These are phyloP conservation scores for Chrysanthemum lavandulifolium DNA, from an alignment of 129 eudicot genomes.

Conservation along the genomic window DNA sequence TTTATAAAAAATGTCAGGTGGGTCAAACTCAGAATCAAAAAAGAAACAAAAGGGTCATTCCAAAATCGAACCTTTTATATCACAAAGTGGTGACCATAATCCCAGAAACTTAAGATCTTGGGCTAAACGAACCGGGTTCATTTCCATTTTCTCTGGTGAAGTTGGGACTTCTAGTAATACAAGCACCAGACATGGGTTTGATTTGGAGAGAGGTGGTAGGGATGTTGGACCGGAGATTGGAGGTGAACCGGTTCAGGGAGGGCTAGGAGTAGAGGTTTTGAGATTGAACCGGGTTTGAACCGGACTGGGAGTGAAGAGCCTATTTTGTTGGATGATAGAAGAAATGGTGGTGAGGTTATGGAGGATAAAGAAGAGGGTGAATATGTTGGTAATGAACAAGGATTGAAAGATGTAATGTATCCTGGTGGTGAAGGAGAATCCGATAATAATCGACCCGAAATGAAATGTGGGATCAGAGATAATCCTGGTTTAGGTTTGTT, in stretches of 20 bases:
- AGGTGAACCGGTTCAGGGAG: slow-evolving; percentile 65
- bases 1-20: slow-evolving; percentile 58
- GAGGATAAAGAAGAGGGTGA: slow-evolving; percentile 51
- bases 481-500: slow-evolving; percentile 85
- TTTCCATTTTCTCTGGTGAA: slow-evolving; percentile 75
- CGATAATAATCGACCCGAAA: slow-evolving; percentile 32
- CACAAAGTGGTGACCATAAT: slow-evolving; percentile 61
- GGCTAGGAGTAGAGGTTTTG: slow-evolving; percentile 42
- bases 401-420: slow-evolving; percentile 15
- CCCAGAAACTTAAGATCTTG: slow-evolving; percentile 92
- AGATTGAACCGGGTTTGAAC: slow-evolving; percentile 52
- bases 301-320: slow-evolving; percentile 33
- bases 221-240: slow-evolving; percentile 50
- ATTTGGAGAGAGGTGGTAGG: slow-evolving; percentile 60
- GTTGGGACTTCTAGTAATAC: slow-evolving; percentile 40
- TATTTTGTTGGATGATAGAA: slow-evolving; percentile 27
- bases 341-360: slow-evolving; percentile 27
- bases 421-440: slow-evolving; percentile 57
- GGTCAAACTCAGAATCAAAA: slow-evolving; percentile 53
- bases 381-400: slow-evolving; percentile 10
- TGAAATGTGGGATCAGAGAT: slow-evolving; percentile 75
- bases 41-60: slow-evolving; percentile 51
- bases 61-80: slow-evolving; percentile 74
- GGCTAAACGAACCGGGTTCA: slow-evolving; percentile 95
- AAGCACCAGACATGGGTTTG: slow-evolving; percentile 29